Percentiles rank a stretch among this genome's conserved stretches.
phyloP scores from a whole-genome alignment of 73 alveolate species.

The Uronychia setigera region DNA sequence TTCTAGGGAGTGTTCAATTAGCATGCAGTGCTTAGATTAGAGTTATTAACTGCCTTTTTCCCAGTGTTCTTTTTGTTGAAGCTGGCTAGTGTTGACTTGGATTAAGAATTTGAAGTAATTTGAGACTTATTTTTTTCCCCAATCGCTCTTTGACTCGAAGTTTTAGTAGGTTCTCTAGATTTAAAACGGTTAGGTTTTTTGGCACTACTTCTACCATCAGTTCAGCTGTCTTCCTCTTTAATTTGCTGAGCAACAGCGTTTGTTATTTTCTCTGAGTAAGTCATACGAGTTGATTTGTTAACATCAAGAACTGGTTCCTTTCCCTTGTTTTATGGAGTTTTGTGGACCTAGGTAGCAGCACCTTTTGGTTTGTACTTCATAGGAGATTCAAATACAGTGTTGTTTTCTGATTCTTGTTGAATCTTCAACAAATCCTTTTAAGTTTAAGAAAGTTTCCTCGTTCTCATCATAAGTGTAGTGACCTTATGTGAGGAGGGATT shows the following conservation, averaged over 20 bases:
- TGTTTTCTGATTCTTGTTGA: background rate
- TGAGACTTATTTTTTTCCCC: too few species aligned
- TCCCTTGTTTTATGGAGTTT: background rate
- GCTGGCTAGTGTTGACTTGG: background rate
- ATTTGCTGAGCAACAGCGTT: background rate
- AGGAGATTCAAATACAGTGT: background rate
- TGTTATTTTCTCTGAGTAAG: background rate
- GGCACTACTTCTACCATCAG: too few species aligned
- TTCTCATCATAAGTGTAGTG: background rate
- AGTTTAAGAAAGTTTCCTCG: background rate
- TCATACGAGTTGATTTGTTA: background rate
- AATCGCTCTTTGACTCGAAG: too few species aligned
- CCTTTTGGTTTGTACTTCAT: background rate
- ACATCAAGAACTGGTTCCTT: background rate
- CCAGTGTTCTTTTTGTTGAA: background rate
- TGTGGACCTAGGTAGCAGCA: background rate
- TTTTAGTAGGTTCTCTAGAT: too few species aligned
- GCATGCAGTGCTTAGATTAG: too few species aligned
- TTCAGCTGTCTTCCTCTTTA: background rate
- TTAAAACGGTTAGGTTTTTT: too few species aligned
- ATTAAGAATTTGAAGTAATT: background rate
- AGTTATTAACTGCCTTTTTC: background rate
- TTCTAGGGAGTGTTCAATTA: too few species aligned
- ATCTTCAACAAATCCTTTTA: background rate
- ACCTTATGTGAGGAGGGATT: too few species aligned